Base-by-base conservation (phyloP, 345 rosid genomes). In the Adansonia digitata region DNA sequence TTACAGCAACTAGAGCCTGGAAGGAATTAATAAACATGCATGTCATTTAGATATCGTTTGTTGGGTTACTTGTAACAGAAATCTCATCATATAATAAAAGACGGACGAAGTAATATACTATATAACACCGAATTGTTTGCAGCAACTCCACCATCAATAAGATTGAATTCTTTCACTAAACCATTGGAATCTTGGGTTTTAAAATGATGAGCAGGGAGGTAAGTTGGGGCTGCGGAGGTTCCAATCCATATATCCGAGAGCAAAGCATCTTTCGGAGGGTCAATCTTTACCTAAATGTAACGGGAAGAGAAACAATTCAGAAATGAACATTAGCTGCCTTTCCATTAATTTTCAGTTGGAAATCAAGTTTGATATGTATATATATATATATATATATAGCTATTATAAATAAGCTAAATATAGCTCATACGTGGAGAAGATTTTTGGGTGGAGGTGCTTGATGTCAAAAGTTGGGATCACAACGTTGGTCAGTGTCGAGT, bases 101-200 rank as follows among this genome's bases (percentile, higher is more conserved):
- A 53, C n/a, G n/a, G 15, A 53, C 11, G 59, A 53, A 24, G 39
- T 14, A 8, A 62, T 63, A 13, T 24, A 3, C 10, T 8, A 52
- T 52, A 8, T 8, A n/a, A 52, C 82, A 86, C 90, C 76, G 89
- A 93, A 75, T 90, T 84, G 59, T 90, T 90, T 15, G 97, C 97
- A 3, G 94, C 97, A n/a, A 92, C 86, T 42, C 96, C 94, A 0
- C 94, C 94, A 29, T 92, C 97, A 20, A 92, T 82, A 27, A 92
- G 96, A 77, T 92, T 75, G 83, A 85, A 92, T 46, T 77, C 81
- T 71, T 71, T 83, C 2, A 72, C 61, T 37, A 71, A 68, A 49
- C 89, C 89, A 0, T 6, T 53, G 4, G 77, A 55, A 37, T 82
- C 84, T 74, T 77, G 15, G 29, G 84, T 85, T 79, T 78, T 68